These are phyloP conservation scores for Trametes maxima DNA, from an alignment of 768 basidiomycete species.

Conservation along the genomic window DNA sequence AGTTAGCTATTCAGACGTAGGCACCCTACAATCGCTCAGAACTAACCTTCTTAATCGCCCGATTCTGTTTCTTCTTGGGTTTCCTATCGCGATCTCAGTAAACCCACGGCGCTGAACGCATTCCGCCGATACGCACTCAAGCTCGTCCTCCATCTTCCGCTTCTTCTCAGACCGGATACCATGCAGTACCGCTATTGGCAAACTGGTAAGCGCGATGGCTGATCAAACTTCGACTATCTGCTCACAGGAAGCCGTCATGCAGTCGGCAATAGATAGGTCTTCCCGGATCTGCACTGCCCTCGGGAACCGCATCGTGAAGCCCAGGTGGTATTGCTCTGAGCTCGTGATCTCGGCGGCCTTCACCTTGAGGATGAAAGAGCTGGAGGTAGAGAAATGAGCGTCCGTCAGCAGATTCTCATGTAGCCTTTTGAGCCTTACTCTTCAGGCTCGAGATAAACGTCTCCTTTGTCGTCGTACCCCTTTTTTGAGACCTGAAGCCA, in stretches of 20 bases:
- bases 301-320: constrained; percentile 93
- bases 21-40: background rate
- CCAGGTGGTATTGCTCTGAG: constrained; percentile 68
- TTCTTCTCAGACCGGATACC: constrained; percentile 66
- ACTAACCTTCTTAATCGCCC: constrained; percentile 50
- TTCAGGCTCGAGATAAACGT: constrained; percentile 87
- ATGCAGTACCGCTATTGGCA: constrained; percentile 55
- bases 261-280: constrained; percentile 72
- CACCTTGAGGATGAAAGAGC: constrained; percentile 91
- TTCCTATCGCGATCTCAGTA: constrained; percentile 25
- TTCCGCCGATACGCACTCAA: constrained; percentile 41
- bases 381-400: constrained; percentile 32
- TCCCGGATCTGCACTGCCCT: constrained; percentile 80
- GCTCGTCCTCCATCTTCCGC: constrained; percentile 69
- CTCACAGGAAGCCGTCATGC: constrained; percentile 68
- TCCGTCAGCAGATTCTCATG: background rate
- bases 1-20: no score
- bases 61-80: constrained; percentile 62
- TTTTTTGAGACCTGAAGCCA: constrained; percentile 67
- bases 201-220: no score
- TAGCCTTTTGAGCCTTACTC: constrained; percentile 54
- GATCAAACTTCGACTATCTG: background rate
- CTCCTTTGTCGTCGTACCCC: constrained; percentile 78
- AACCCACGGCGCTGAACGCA: background rate
- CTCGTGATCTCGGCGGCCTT: constrained; percentile 91